phyloP scores from a whole-genome alignment of 768 basidiomycete species.

The Baorangia bicolor region DNA sequence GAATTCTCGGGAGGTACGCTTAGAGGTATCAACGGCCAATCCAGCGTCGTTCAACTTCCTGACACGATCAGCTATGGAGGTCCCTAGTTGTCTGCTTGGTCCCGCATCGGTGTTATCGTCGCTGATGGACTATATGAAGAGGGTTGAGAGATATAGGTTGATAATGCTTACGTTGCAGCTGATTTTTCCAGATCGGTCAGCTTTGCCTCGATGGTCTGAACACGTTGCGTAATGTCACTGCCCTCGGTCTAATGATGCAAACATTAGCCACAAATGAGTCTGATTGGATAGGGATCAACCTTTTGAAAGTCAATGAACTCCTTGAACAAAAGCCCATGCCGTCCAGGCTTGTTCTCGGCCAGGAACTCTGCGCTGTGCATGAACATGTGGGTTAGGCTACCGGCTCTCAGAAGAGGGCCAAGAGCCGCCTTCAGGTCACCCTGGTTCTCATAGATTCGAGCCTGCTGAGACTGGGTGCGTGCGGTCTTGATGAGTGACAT shows the following conservation, averaged over 20 bases:
- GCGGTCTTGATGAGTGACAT: constrained; percentile 62
- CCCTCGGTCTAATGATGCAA: constrained; percentile 37
- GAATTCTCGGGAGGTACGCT: constrained; percentile 57
- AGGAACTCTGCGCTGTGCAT: constrained; percentile 61
- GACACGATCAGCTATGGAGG: constrained; percentile 79
- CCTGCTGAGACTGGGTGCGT: constrained; percentile 52
- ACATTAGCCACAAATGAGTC: constrained; percentile 9
- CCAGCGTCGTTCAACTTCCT: constrained; percentile 73
- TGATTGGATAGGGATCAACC: constrained; percentile 41
- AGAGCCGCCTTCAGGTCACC: constrained; percentile 66
- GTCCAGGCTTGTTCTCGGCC: constrained; percentile 46
- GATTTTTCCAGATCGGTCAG: constrained; percentile 47
- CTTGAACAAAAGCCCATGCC: constrained; percentile 55
- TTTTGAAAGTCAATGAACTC: constrained; percentile 65
- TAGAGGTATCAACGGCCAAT: constrained; percentile 54
- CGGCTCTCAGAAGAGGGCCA: constrained; percentile 59
- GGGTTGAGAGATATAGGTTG: constrained; percentile 1
- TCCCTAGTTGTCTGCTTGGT: constrained; percentile 49
- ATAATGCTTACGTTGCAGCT: constrained; percentile 28
- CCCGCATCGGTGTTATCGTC: constrained; percentile 26
- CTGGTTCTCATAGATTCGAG: constrained; percentile 49
- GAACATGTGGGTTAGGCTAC: constrained; percentile 53
- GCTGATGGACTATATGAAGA: constrained; percentile 17
- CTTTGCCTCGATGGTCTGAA: constrained; percentile 45
- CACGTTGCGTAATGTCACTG: constrained; percentile 38